phyloP scores from a whole-genome alignment of 1,284 basidiomycete species.

The Anthracocystis panici-leucophaei region DNA sequence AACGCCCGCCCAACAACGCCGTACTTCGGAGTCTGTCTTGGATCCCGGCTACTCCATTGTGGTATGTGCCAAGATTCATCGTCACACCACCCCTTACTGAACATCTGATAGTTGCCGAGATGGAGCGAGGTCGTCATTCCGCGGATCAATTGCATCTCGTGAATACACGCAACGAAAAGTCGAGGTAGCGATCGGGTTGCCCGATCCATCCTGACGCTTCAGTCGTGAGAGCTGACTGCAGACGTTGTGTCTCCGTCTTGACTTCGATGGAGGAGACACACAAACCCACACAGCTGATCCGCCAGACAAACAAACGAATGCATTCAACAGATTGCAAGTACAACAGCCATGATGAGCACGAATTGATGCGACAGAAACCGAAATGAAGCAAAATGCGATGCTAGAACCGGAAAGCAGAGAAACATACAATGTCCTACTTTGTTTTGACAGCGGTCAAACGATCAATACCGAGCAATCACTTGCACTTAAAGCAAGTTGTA shows the following conservation, averaged over 20 bases:
- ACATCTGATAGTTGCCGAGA: background rate
- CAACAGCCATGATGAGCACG: background rate
- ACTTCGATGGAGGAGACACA: background rate
- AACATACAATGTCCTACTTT: background rate
- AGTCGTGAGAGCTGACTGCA: too few species aligned
- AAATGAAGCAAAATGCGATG: background rate
- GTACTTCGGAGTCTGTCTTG: background rate
- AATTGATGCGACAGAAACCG: slow-evolving; percentile 1
- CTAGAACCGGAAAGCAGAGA: background rate
- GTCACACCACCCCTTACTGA: background rate
- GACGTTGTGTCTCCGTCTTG: background rate
- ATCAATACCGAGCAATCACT: background rate
- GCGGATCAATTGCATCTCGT: too few species aligned
- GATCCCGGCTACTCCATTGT: background rate
- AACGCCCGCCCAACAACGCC: background rate
- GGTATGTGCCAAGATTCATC: background rate
- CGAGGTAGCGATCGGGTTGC: too few species aligned
- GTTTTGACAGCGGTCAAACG: background rate
- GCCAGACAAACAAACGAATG: background rate
- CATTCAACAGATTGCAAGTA: background rate
- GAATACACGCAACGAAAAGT: too few species aligned
- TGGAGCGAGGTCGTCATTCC: too few species aligned
- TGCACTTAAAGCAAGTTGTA: slow-evolving; percentile 22
- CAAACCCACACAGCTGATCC: background rate
- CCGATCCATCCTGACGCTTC: too few species aligned